phyloP scores from a whole-genome alignment of 352 stramenopile species.

The Pythium plurisporium region DNA sequence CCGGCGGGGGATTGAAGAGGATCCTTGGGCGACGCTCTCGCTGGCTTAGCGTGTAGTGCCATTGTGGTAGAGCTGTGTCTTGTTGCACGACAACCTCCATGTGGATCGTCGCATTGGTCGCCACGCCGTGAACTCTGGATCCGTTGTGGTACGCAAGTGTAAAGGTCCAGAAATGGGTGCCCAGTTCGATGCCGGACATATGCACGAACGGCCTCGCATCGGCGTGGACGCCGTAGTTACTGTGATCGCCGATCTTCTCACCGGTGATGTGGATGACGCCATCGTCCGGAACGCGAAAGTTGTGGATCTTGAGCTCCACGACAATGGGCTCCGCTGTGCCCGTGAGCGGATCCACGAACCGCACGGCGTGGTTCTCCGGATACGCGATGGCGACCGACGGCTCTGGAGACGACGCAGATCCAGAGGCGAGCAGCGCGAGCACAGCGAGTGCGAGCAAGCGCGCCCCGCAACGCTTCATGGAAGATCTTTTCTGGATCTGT shows the following conservation, averaged over 20 bases:
- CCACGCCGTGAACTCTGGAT: background rate
- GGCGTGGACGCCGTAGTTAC: constrained; percentile 16
- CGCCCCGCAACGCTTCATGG: background rate
- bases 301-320: constrained; percentile 25
- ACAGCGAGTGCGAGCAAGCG: too few species aligned
- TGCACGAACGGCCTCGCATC: background rate
- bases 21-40: constrained; percentile 15
- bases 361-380: constrained; percentile 33
- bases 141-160: constrained; percentile 19
- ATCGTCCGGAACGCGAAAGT: constrained; percentile 34
- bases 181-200: constrained; percentile 30
- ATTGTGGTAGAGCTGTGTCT: constrained; percentile 9
- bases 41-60: constrained; percentile 10
- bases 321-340: constrained; percentile 15
- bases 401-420: background rate
- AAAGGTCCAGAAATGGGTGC: constrained; percentile 46
- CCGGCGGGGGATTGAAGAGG: constrained; percentile 25
- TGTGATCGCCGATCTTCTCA: constrained; percentile 27
- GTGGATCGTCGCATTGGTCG: constrained; percentile 26
- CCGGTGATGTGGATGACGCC: constrained; percentile 37
- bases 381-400: constrained; percentile 1
- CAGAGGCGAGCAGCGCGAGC: background rate
- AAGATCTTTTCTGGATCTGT: too few species aligned
- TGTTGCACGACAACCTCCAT: constrained; percentile 43
- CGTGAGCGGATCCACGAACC: constrained; percentile 19